Evolutionary conservation across 345 rosid genomes (phyloP).

Genomic region (Iberis pinnata): DNA sequence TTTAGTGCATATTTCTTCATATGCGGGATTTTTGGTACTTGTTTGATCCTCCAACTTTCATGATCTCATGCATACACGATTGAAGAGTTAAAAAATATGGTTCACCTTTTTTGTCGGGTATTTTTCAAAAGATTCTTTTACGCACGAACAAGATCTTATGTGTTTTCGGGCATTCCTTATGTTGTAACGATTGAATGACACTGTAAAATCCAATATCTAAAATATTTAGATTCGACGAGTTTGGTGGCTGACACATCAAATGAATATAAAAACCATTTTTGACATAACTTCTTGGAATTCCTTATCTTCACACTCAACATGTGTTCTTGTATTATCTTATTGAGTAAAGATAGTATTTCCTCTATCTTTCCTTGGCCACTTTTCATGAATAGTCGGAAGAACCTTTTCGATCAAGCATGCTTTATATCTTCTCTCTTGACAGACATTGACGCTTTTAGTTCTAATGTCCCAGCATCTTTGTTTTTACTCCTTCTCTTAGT

Average conservation of each 20-base stretch:
- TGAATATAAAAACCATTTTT: not conserved
- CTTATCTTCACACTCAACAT: not conserved
- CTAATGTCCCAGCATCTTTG: too few relatives aligned
- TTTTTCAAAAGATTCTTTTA: not conserved
- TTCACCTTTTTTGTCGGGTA: not conserved
- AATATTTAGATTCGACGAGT: not conserved
- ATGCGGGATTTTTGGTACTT: not conserved
- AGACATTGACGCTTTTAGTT: too few relatives aligned
- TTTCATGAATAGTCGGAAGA: not conserved
- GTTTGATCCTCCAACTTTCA: not conserved
- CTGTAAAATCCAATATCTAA: not conserved
- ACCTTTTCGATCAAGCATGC: not conserved
- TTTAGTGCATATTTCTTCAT: not conserved
- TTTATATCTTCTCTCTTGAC: too few relatives aligned
- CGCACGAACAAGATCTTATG: not conserved
- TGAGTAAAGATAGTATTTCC: not conserved
- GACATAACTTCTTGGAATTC: not conserved
- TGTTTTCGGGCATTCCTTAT: not conserved
- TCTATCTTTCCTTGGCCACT: too few relatives aligned
- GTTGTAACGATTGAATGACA: not conserved
- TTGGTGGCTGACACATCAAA: not conserved
- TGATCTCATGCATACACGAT: not conserved
- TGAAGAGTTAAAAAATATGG: not conserved
- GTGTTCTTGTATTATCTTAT: not conserved
- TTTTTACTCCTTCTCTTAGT: too few relatives aligned